Conservation (phyloP, 257 asterid species). For the Penstemon barbatus region DNA sequence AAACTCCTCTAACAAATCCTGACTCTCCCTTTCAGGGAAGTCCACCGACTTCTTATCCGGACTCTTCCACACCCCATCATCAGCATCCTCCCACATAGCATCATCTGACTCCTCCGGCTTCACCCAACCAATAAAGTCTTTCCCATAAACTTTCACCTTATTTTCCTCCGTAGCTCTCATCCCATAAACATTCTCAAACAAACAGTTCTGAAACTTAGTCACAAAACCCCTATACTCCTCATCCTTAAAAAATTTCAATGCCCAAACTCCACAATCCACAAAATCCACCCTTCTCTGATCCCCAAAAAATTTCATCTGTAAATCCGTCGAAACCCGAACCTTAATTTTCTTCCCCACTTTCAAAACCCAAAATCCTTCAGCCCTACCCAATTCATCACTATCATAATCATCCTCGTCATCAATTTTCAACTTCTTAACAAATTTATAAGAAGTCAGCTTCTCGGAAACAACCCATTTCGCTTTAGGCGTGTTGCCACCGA, state of each 20-base stretch:
- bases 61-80: constrained; percentile 78
- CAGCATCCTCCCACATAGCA: constrained; percentile 93
- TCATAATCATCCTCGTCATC: constrained; percentile 51
- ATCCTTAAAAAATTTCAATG: constrained; percentile 65
- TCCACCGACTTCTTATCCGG: constrained; percentile 46
- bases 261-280: constrained; percentile 95
- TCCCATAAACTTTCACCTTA: constrained; percentile 80
- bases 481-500: constrained; percentile 91
- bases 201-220: constrained; percentile 67
- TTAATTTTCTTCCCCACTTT: constrained; percentile 66
- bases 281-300: constrained; percentile 97
- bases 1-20: constrained; percentile 82
- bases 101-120: constrained; percentile 90
- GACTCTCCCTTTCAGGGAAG: constrained; percentile 53
- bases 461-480: constrained; percentile 88
- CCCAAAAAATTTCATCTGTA: constrained; percentile 90
- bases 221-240: constrained; percentile 79
- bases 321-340: constrained; percentile 71
- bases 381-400: constrained; percentile 44
- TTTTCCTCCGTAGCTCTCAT: constrained; percentile 75
- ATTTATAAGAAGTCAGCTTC: constrained; percentile 50
- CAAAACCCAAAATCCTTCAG: constrained; percentile 80
- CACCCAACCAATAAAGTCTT: constrained; percentile 86
- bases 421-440: constrained; percentile 52
- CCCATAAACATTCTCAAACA: constrained; percentile 91